Evolutionary conservation across 2,329 filamentous ascomycete genomes (phyloP).

Genomic region (Trichoderma citrinoviride): DNA sequence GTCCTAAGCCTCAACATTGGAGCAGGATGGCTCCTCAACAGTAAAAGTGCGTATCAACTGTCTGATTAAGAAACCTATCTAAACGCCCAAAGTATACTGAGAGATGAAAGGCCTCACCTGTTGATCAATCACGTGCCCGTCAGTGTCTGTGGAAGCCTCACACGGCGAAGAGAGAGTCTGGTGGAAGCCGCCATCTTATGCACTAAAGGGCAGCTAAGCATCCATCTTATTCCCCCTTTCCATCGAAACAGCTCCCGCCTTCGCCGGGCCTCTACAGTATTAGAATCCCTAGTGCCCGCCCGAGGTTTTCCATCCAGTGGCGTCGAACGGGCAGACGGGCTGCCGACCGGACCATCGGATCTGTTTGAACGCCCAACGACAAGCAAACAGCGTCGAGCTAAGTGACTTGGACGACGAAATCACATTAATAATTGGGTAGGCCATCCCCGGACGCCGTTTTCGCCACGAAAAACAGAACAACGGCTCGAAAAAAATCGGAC

Average conservation of each 20-base stretch:
- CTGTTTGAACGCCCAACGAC: neutral
- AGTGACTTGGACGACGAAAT: neutral
- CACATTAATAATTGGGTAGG: constrained; percentile 11
- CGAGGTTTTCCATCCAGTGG: constrained; percentile 4
- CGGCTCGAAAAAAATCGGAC: neutral
- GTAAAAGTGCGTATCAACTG: neutral
- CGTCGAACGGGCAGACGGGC: constrained; percentile 2
- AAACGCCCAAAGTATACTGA: too few relatives aligned
- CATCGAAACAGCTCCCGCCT: neutral
- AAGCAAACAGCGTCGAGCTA: neutral
- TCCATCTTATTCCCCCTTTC: neutral
- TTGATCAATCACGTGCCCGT: too few relatives aligned
- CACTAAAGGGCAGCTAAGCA: too few relatives aligned
- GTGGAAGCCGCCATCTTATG: too few relatives aligned
- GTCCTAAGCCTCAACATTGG: too few relatives aligned
- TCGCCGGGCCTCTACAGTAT: too few relatives aligned
- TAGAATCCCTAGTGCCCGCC: neutral
- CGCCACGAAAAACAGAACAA: neutral
- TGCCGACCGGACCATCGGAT: constrained; percentile 12
- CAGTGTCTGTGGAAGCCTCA: too few relatives aligned
- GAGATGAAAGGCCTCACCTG: too few relatives aligned
- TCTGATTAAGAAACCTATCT: neutral
- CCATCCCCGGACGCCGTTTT: neutral
- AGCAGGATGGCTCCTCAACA: too few relatives aligned
- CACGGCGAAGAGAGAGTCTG: too few relatives aligned